These are phyloP conservation scores for Medakamo hakoo DNA, from an alignment of 139 green algal species.

Conservation along the genomic window DNA sequence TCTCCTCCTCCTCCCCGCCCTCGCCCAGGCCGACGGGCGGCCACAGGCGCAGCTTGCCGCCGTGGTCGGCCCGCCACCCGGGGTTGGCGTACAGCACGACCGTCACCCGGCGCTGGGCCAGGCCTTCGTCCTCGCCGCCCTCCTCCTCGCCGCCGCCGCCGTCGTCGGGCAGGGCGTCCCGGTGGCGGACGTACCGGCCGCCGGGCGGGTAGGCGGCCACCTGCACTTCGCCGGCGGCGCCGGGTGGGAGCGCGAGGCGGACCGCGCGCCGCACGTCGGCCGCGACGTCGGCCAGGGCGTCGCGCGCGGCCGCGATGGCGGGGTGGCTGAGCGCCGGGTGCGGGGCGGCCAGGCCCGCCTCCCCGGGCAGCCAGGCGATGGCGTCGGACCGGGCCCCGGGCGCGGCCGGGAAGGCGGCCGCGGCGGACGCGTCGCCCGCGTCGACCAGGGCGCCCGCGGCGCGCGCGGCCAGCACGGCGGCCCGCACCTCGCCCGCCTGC, in stretches of 20 bases:
- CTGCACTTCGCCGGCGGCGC: conserved; percentile 29
- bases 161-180: conserved; percentile 34
- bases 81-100: conserved; percentile 29
- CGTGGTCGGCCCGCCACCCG: conserved; percentile 18
- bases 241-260: not conserved
- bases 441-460: not conserved
- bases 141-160: too few relatives aligned
- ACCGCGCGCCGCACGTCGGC: too few relatives aligned
- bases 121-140: too few relatives aligned
- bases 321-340: not conserved
- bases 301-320: not conserved
- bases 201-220: conserved; percentile 16
- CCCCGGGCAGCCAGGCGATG: conserved; percentile 4
- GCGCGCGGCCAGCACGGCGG: not conserved
- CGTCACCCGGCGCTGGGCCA: conserved; percentile 19
- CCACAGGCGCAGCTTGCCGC: conserved; percentile 33
- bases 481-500: not conserved
- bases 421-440: too few relatives aligned
- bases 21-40: conserved; percentile 13
- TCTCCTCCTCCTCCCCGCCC: too few relatives aligned
- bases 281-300: not conserved
- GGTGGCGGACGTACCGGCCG: conserved; percentile 22
- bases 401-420: too few relatives aligned
- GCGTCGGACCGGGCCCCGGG: conserved; percentile 21
- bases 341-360: not conserved